These are phyloP conservation scores for Saccharomycopsis capsularis DNA, from an alignment of 805 yeast species.

Conservation along the genomic window DNA sequence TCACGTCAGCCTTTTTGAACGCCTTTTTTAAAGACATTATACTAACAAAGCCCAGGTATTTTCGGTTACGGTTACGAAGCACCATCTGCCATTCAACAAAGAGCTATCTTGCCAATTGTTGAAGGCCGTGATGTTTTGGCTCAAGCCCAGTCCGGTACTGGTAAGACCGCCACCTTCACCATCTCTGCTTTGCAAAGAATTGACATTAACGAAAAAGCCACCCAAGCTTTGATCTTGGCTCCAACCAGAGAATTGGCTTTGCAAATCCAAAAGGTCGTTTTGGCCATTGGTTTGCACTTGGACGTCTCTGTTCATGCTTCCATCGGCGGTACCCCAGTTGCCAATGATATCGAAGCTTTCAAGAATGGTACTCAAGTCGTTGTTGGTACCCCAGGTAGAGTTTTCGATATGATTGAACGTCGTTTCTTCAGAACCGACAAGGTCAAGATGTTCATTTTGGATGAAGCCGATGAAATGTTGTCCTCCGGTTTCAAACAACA, in stretches of 20 bases:
- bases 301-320: conserved; percentile 83
- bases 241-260: conserved; percentile 96
- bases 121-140: conserved; percentile 94
- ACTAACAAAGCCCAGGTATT: conserved; percentile 35
- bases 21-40: conserved; percentile 29
- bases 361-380: conserved; percentile 80
- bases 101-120: conserved; percentile 93
- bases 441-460: conserved; percentile 82
- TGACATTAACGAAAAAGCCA: conserved; percentile 61
- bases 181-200: conserved; percentile 87
- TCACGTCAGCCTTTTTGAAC: conserved; percentile 33
- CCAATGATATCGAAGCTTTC: conserved; percentile 71
- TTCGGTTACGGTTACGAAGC: conserved; percentile 90
- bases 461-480: conserved; percentile 95
- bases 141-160: conserved; percentile 99
- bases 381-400: conserved; percentile 97
- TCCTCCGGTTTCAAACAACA: conserved; percentile 93
- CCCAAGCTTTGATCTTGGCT: conserved; percentile 86
- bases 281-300: conserved; percentile 82
- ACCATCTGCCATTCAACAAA: conserved; percentile 95
- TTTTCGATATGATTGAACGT: conserved; percentile 82
- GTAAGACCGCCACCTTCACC: conserved; percentile 97
- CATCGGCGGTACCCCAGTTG: conserved; percentile 86
- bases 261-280: conserved; percentile 85
- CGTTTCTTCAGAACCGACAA: conserved; percentile 66